Evolutionary conservation across 2,329 filamentous ascomycete genomes (phyloP), one percentile per base, ranked within the genome.

Genomic region (Aspergillus fischeri): DNA sequence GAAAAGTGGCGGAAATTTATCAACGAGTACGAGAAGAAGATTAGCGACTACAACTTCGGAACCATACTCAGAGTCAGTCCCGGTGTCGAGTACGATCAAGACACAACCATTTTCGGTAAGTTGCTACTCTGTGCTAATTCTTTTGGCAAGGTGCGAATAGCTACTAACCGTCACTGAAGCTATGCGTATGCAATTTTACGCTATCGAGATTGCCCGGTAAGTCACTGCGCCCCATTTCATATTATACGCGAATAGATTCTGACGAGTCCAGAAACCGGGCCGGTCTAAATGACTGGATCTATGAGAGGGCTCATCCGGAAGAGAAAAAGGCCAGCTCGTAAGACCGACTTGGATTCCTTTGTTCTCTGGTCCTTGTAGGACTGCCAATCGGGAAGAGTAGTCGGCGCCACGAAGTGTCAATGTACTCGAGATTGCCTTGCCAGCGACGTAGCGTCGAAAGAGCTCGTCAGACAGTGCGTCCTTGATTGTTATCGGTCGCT

Each of bases 21-120:
- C 84, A 92, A 89, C 82, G 80, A 83, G 61, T 99, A 97, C 75
- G 92, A 97, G 79, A 92, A 96, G 77, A 93, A 85, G 77, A 81
- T 99, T n/a, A 89, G 94, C 62, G 95, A 99, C 77, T 99, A 87
- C 82, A 99, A 97, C 81, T 99, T 97, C 75, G 94, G 94, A 55
- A 97, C 94, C 35, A 92, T 99, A 83, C 75, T 99, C 67, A 86
- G 94, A 57, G 83, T 85, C 56, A 90, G 84, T 69, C 83, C 91
- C 41, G 90, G 89, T 67, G 85, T 76, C 53, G 93, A 97, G 75
- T 97, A 99, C 73, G 90, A 88, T 53, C 82, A 95, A 77, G 81
- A 96, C 56, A 91, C 88, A 54, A 96, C 92, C 3, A 96, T 99
- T 53, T 97, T 99, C 68, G 92, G 90, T 92, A 73, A 67, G 83